Conservation (phyloP, 2,329 filamentous ascomycete genomes). For the Penicillium sp. region DNA sequence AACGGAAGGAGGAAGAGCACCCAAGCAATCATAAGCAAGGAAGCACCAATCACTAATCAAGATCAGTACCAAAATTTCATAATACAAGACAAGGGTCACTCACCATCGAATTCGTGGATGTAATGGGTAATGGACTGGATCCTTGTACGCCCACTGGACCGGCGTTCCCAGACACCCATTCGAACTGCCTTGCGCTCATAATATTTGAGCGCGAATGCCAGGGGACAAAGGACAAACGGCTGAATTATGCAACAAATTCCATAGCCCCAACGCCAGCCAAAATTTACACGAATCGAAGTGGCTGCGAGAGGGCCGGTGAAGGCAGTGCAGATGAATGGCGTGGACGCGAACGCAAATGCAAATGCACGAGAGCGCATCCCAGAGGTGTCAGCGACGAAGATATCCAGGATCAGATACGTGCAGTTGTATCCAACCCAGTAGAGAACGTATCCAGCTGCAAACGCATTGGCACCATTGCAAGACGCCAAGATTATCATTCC, state of each 20-base stretch:
- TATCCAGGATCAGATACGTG: constrained; percentile 56
- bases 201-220: constrained; percentile 56
- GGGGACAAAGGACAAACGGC: constrained; percentile 56
- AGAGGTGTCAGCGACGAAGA: constrained; percentile 66
- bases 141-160: constrained; percentile 47
- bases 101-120: constrained; percentile 62
- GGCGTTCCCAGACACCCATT: constrained; percentile 51
- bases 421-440: constrained; percentile 61
- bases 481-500: constrained; percentile 63
- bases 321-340: constrained; percentile 64
- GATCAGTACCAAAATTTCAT: neutral
- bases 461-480: constrained; percentile 61
- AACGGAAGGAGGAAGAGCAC: constrained; percentile 32
- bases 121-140: constrained; percentile 56
- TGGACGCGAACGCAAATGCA: constrained; percentile 59
- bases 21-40: constrained; percentile 30
- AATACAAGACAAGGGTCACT: constrained; percentile 20
- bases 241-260: constrained; percentile 63
- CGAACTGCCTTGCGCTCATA: constrained; percentile 61
- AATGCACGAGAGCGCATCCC: constrained; percentile 61
- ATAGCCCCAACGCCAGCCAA: constrained; percentile 40
- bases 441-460: constrained; percentile 63
- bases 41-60: constrained; percentile 27
- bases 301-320: constrained; percentile 57
- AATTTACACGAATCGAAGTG: constrained; percentile 49